Base-by-base conservation (phyloP, 345 rosid genomes). In the Lenwebbia sp. region DNA sequence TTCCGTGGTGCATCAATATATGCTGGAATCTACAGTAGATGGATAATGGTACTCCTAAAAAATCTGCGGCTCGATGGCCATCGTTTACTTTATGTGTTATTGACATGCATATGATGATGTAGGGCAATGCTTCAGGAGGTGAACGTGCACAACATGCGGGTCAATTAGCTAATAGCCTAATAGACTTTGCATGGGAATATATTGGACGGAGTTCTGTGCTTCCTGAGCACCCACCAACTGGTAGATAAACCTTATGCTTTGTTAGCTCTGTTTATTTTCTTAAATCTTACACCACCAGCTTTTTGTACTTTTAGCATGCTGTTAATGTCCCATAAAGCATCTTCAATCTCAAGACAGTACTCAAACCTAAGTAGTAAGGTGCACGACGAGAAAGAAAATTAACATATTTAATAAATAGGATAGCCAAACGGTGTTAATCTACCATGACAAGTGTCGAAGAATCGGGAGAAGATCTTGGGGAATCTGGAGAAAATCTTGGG, bases 61-160 rank as follows among this genome's bases (percentile, higher is more conserved):
- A 84, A 23, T 70, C 26, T 70, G 14, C 40, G 83, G 85, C 81
- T 82, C n/a, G n/a, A 84, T 23, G 13, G 33, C 74, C 26, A 15
- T 44, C 54, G 4, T 37, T 54, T 54, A 13, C 37, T 62, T 76
- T 83, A 84, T 82, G 40, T 44, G 58, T 53, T 7, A 83, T 84
- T 44, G 86, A 84, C 33, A n/a, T 84, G 53, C 40, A 47, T 84
- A 60, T 62, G 51, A 22, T 41, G 81, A 76, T 91, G 85, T 89
- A 97, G 99, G 99, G 99, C 82, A 96, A 96, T 92, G 99, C 99
- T 65, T 91, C 99, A 19, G 99, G 96, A 49, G 99, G 99, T 89
- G 95, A 92, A 85, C 96, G 99, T 85, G 99, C 99, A 12, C 92
- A 84, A 44, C 65, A 91, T 87, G 87, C 92, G 25, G 99, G 98